Evolutionary conservation across 345 rosid genomes (phyloP), one percentile per base, ranked within the genome.

Genomic region (Kernera saxatilis): DNA sequence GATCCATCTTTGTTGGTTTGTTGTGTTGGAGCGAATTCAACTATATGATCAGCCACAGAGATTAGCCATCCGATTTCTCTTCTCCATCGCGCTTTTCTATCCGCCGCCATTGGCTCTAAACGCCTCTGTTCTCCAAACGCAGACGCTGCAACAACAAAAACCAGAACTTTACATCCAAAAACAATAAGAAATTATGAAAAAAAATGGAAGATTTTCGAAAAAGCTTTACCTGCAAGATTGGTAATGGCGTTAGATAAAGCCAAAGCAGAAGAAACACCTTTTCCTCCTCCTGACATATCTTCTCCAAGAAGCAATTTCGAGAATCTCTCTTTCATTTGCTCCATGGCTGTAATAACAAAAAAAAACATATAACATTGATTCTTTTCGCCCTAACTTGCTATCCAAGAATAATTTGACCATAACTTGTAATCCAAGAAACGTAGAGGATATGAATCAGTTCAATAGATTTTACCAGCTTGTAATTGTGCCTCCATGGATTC

Each of bases 271-370:
- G 94, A 84, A 66, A 88, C 91, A 17, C 94, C 94, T 71, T 84
- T 88, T 18, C 94, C 94, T 68, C 91, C 89, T 39, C 94, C 89
- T 18, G 94, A 88, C 89, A 86, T 88, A 53, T 88, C 94, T 76
- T 88, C 91, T 10, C 94, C 94, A 43, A 86, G 67, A 36, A 88
- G 87, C 65, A 88, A 52, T 70, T 88, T 88, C 3, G 84, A 79
- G 36, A 86, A 86, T 25, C 17, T 82, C 59, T 88, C 94, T 80
- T 82, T 84, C 88, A 88, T 82, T 79, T 83, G 84, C 5, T 88
- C 88, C 76, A 69, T 60, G 19, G 82, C 91, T 88, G 77, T 61
- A 74, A 79, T 10, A 46, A 54, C 49, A 65, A n/a, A 29, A 54
- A 29, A 33, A 35, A 1, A 74, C n/a, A n/a, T n/a, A n/a, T n/a